Base-by-base conservation (phyloP, 208 protist species). In the Herpetomonas muscarum region DNA sequence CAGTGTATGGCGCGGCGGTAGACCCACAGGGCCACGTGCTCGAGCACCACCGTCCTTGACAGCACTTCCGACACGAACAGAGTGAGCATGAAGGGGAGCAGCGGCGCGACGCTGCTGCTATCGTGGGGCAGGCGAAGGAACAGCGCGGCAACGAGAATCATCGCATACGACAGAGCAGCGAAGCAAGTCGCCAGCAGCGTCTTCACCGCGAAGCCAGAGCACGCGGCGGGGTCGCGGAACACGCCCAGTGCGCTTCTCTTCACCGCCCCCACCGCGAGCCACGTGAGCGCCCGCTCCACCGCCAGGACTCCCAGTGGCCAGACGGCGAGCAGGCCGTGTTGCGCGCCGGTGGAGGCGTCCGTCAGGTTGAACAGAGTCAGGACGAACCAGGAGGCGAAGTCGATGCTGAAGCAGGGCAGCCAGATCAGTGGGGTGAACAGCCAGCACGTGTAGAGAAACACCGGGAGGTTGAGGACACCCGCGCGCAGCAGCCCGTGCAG, bases 331-430 rank as follows among this genome's bases (percentile, higher is more conserved):
- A 46, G 9, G 9, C 41, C 41, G 19, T 24, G 19, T 9, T 46
- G 15, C 5, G 41, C 41, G 41, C 10, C 22, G 9, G 9, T 19
- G 10, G 10, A 6, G 17, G 41, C 41, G 41, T 46, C 41, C 15
- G 41, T 46, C 5, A 19, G 41, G 41, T 46, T 46, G 41, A 65
- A 24, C 22, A 72, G 32, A 21, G 57, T 3, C 13, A 37, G 29
- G 50, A 61, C 26, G 10, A 72, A 51, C 17, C 60, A 13, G 5
- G 66, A 36, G 57, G 55, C 47, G 45, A 48, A 54, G 31, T 72
- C 66, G n/a, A 72, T n/a, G 25, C 64, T 26, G 41, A 66, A 31
- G 44, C 44, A 72, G 3, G 66, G 66, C 15, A 60, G 19, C n/a
- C 37, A 29, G 21, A 72, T 21, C 39, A 61, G 52, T 29, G 50